Conservation (phyloP, 2,329 filamentous ascomycete species). For the Ascomycota sp. region DNA sequence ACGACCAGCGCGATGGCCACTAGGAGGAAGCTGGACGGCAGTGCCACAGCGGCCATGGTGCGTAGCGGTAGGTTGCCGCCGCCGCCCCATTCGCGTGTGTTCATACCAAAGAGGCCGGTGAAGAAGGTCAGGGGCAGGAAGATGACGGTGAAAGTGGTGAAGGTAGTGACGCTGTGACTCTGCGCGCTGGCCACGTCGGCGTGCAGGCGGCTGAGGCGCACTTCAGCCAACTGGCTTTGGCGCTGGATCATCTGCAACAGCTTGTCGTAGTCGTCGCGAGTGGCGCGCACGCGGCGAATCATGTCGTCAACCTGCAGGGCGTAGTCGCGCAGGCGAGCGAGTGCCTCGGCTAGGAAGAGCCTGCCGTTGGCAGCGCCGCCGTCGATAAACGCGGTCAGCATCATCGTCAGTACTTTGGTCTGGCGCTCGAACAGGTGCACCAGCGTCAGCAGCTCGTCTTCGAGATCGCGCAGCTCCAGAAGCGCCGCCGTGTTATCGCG, state of each 20-base stretch:
- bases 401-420: constrained; percentile 24
- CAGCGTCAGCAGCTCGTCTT: constrained; percentile 40
- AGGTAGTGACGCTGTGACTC: constrained; percentile 43
- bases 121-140: constrained; percentile 46
- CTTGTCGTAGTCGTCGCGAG: constrained; percentile 42
- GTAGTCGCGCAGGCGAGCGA: constrained; percentile 33
- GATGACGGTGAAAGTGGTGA: constrained; percentile 42
- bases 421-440: constrained; percentile 37
- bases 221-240: constrained; percentile 45
- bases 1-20: constrained; percentile 29
- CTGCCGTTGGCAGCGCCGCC: constrained; percentile 24
- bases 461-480: constrained; percentile 41
- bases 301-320: constrained; percentile 32
- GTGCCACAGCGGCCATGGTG: constrained; percentile 25
- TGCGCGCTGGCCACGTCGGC: constrained; percentile 42
- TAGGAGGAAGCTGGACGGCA: constrained; percentile 25
- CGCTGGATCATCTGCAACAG: constrained; percentile 47
- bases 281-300: constrained; percentile 33
- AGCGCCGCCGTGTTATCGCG: constrained; percentile 41
- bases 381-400: constrained; percentile 23
- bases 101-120: constrained; percentile 45
- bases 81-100: constrained; percentile 38
- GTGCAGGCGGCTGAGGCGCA: constrained; percentile 39
- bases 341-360: constrained; percentile 29
- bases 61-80: constrained; percentile 21